Evolutionary conservation across 495 filamentous ascomycete genomes (phyloP).

Genomic region (Penicillium atrosanguineum): DNA sequence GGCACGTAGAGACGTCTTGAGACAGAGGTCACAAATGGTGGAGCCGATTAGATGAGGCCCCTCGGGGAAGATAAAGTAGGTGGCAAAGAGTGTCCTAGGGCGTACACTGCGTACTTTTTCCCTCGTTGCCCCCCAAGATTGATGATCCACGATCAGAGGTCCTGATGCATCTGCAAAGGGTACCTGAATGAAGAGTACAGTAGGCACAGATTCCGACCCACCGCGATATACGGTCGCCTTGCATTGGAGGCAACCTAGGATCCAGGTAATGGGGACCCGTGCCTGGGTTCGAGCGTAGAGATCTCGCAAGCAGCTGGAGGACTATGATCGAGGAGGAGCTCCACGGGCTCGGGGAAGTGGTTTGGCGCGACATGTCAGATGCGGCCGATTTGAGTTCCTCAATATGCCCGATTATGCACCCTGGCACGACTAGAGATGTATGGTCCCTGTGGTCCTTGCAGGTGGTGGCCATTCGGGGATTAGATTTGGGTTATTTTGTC

Average conservation of each 20-base stretch:
- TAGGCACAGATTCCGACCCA: constrained; percentile 9
- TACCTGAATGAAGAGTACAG: constrained; percentile 22
- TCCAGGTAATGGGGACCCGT: constrained; percentile 25
- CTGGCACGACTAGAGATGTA: constrained; percentile 20
- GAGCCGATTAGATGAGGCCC: not conserved
- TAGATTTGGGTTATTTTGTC: constrained; percentile 3
- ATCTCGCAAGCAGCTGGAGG: constrained; percentile 3
- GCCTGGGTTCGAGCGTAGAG: constrained; percentile 1
- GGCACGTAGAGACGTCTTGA: not conserved
- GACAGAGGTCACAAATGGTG: not conserved
- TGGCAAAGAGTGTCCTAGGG: not conserved
- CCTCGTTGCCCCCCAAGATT: not conserved
- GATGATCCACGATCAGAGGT: not conserved
- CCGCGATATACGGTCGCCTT: constrained; percentile 19
- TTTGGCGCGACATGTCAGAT: constrained; percentile 26
- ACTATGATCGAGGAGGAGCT: constrained; percentile 10
- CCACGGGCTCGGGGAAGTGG: constrained; percentile 20
- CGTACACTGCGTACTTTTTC: constrained; percentile 1
- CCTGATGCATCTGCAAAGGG: constrained; percentile 19
- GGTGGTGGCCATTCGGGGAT: constrained; percentile 22
- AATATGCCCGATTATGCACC: constrained; percentile 15
- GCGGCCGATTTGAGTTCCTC: constrained; percentile 28
- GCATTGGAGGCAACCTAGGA: constrained; percentile 24
- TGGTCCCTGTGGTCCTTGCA: constrained; percentile 29
- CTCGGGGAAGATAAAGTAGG: not conserved